Evolutionary conservation across 495 filamentous ascomycete species (phyloP).

Genomic region (Parachaetomium inaequale): DNA sequence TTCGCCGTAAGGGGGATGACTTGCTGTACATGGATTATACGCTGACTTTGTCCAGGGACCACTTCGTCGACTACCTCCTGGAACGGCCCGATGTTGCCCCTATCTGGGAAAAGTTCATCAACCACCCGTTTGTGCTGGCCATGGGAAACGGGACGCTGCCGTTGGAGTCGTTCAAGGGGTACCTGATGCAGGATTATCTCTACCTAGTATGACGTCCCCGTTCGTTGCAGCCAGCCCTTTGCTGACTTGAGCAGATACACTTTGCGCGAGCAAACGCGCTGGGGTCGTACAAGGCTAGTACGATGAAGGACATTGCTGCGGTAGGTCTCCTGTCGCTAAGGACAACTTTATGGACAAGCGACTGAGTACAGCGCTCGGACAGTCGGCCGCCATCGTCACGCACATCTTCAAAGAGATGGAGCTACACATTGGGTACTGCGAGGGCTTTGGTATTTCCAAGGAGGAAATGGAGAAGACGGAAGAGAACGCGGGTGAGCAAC

Average conservation of each 20-base stretch:
- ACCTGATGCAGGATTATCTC: constrained; percentile 85
- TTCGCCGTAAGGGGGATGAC: constrained; percentile 57
- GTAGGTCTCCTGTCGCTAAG: constrained; percentile 33
- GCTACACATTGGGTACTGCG: constrained; percentile 76
- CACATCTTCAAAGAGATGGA: constrained; percentile 76
- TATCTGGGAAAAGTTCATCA: constrained; percentile 68
- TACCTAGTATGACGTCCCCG: constrained; percentile 59
- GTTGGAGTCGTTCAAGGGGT: constrained; percentile 71
- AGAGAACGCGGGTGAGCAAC: constrained; percentile 64
- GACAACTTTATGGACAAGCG: background rate
- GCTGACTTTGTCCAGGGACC: constrained; percentile 51
- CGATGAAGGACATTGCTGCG: constrained; percentile 66
- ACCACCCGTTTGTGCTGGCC: constrained; percentile 76
- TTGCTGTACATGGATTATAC: background rate
- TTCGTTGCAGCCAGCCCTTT: background rate
- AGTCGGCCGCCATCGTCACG: constrained; percentile 67
- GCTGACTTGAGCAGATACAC: constrained; percentile 56
- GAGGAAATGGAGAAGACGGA: constrained; percentile 67
- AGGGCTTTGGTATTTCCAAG: constrained; percentile 71
- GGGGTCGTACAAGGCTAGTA: constrained; percentile 74
- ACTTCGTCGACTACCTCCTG: constrained; percentile 82
- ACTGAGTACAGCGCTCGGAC: constrained; percentile 23
- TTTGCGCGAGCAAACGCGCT: constrained; percentile 82
- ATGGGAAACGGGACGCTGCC: constrained; percentile 72
- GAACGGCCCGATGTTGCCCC: constrained; percentile 65